Base-by-base conservation (phyloP, 83 land plant genomes). In the Picea engelmannii region DNA sequence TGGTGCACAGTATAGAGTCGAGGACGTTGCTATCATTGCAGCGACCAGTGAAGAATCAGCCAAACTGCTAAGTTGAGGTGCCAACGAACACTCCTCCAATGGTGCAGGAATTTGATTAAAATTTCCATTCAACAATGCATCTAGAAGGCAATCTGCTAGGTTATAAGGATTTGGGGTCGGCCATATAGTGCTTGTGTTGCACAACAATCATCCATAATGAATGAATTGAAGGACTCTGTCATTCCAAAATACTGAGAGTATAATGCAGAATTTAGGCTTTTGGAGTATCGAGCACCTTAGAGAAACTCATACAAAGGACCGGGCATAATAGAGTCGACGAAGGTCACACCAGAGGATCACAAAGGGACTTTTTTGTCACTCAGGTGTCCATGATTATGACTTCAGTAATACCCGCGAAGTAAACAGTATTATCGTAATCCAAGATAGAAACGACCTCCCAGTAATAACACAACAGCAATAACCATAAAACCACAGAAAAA, bases 71-170 rank as follows among this genome's bases (percentile, higher is more conserved):
- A 71, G 52, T 9, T 71, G 55, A 71, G 76, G n/a, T 71, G 52
- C 76, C 77, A 47, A 5, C 23, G 77, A 55, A 74, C 23, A 74
- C 27, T 74, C 77, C 59, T 55, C 15, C 77, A 74, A n/a, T 23
- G 58, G 25, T n/a, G 77, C 42, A 68, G 73, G 49, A 47, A 3
- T 20, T 74, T 74, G 49, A 21, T 73, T 44, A 44, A 73, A 8
- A 8, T 73, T 73, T n/a, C 58, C 76, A 74, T 74, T 74, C 23
- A 74, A 11, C 27, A 74, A 23, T 16, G 59, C 77, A 44, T 74
- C 77, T 47, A 74, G 27, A 21, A 74, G 12, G 13, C 47, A 24
- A 49, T 23, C 58, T n/a, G 25, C 60, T 21, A 5, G 58, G 59
- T n/a, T 24, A 47, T 47, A 42, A 47, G 59, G 59, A 74, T 44